phyloP scores from a whole-genome alignment of 2,329 filamentous ascomycete genomes.

The Penicillium olsonii region DNA sequence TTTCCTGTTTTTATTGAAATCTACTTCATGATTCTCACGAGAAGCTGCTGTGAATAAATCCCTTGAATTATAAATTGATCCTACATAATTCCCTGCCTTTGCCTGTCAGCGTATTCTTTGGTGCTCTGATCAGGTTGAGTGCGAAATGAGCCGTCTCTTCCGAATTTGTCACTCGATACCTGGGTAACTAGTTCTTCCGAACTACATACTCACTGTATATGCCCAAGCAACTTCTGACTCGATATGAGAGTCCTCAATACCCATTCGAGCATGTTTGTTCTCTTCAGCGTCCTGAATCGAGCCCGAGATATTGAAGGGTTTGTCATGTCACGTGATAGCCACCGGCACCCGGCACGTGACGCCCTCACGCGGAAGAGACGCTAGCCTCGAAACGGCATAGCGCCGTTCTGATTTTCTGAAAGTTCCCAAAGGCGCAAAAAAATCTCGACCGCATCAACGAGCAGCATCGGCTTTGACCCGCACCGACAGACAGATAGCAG shows the following conservation, averaged over 20 bases:
- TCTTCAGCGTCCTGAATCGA: no score
- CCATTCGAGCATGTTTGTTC: no score
- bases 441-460: conserved; percentile 43
- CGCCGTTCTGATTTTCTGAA: conserved; percentile 41
- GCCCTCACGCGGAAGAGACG: conserved; percentile 19
- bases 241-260: no score
- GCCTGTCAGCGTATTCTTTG: no score
- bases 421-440: conserved; percentile 42
- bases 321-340: conserved; percentile 30
- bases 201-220: no score
- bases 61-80: no score
- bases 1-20: conserved; percentile 5
- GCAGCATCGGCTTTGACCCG: conserved; percentile 38
- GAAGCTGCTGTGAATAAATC: not conserved
- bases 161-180: no score
- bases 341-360: conserved; percentile 22
- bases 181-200: no score
- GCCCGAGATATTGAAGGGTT: conserved; percentile 25
- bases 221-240: no score
- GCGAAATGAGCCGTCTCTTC: no score
- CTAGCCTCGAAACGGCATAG: conserved; percentile 33
- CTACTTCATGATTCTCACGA: not conserved
- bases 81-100: no score
- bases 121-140: no score
- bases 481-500: conserved; percentile 29